Percentiles rank a stretch among this genome's conserved stretches.
Evolutionary conservation across 1,139 yeast genomes (phyloP).

Genomic region (Nakaseomyces bracarensis): DNA sequence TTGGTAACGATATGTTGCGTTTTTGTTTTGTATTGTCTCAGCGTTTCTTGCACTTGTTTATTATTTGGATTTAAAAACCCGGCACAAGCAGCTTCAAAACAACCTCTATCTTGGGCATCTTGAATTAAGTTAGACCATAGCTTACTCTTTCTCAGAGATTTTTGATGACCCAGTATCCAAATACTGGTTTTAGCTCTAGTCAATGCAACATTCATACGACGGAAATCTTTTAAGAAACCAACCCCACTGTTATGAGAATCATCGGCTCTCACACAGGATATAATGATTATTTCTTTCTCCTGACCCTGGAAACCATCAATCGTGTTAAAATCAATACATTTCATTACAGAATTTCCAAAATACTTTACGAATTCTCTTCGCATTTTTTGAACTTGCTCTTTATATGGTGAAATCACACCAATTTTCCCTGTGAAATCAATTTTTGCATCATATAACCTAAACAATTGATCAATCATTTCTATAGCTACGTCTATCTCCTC

Average conservation of each 20-base stretch:
- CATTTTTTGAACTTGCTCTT: conserved; percentile 66
- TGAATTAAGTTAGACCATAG: conserved; percentile 62
- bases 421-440: conserved; percentile 59
- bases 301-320: conserved; percentile 99
- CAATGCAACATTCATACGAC: conserved; percentile 93
- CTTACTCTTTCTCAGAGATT: conserved; percentile 50
- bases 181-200: conserved; percentile 89
- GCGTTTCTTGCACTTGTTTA: conserved; percentile 13
- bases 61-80: conserved; percentile 30
- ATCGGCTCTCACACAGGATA: conserved; percentile 91
- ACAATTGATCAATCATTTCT: conserved; percentile 54
- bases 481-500: conserved; percentile 68
- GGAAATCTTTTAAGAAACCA: conserved; percentile 79
- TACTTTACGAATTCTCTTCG: conserved; percentile 47
- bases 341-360: conserved; percentile 56
- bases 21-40: conserved; percentile 20
- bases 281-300: conserved; percentile 85
- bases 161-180: conserved; percentile 82
- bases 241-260: conserved; percentile 43
- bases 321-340: conserved; percentile 80
- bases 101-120: conserved; percentile 50
- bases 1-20: too few relatives aligned
- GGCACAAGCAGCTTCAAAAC: conserved; percentile 29
- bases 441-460: conserved; percentile 40
- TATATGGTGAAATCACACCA: conserved; percentile 92